phyloP scores from a whole-genome alignment of 169 alveolate species.

The Plasmodium vinckei region DNA sequence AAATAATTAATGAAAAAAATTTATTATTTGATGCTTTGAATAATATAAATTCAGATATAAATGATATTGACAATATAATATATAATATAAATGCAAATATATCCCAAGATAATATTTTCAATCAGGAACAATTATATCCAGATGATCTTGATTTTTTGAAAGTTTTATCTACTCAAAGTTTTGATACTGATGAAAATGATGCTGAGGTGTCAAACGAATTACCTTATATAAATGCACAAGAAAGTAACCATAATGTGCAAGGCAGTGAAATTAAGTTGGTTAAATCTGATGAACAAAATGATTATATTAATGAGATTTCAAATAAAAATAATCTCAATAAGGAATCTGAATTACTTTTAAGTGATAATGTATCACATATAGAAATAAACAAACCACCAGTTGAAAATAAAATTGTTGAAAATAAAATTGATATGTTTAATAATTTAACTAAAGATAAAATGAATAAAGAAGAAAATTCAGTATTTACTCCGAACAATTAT shows the following conservation, averaged over 20 bases:
- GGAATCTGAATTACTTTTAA: too few species aligned
- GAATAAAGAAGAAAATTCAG: neutral
- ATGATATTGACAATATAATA: conserved; percentile 55
- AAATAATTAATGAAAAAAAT: neutral
- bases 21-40: conserved; percentile 25
- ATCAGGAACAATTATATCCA: conserved; percentile 30
- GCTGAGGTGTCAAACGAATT: conserved; percentile 20
- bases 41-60: conserved; percentile 39
- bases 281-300: too few species aligned
- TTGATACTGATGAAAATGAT: neutral
- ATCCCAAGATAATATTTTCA: conserved; percentile 3
- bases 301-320: too few species aligned
- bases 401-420: conserved; percentile 6
- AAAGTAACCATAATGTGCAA: neutral
- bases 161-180: neutral
- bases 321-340: too few species aligned
- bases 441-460: neutral
- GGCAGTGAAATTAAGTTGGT: too few species aligned
- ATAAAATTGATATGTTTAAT: conserved; percentile 21
- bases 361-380: too few species aligned
- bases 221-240: neutral
- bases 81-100: conserved; percentile 39
- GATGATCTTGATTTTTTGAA: conserved; percentile 25
- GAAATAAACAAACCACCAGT: neutral
- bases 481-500: neutral